Percentiles rank a stretch among this genome's conserved stretches.
Evolutionary conservation across 495 filamentous ascomycete genomes (phyloP).

Genomic region (Trichocladium uniseriatum): DNA sequence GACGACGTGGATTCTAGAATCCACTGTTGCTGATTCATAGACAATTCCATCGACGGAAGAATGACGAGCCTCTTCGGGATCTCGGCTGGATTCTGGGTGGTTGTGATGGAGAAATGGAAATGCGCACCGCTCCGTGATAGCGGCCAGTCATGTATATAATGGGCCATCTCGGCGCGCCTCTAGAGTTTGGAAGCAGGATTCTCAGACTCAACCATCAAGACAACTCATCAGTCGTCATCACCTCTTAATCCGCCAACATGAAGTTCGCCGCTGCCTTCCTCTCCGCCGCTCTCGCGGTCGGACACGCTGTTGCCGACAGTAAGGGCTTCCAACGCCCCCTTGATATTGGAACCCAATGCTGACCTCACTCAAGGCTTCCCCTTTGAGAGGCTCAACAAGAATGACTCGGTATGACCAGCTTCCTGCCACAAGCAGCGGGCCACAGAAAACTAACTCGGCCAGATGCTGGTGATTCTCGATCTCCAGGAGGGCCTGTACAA

Average conservation of each 20-base stretch:
- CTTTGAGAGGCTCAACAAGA: slow-evolving; percentile 20
- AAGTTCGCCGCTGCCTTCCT: slow-evolving; percentile 10
- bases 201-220: not conserved
- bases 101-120: too few species aligned
- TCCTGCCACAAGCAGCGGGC: not conserved
- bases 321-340: not conserved
- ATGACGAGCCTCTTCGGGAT: too few species aligned
- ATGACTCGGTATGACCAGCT: slow-evolving; percentile 14
- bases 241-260: slow-evolving; percentile 4
- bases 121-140: too few species aligned
- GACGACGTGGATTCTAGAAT: too few species aligned
- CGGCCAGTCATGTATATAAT: too few species aligned
- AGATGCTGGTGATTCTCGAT: slow-evolving; percentile 60
- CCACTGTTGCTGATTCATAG: too few species aligned
- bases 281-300: slow-evolving; percentile 13
- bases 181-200: not conserved
- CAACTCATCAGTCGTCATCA: not conserved
- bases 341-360: not conserved
- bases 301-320: slow-evolving; percentile 15
- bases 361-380: slow-evolving; percentile 1
- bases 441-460: not conserved
- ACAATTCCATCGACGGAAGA: too few species aligned
- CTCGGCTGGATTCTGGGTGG: too few species aligned
- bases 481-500: slow-evolving; percentile 61
- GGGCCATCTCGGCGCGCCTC: too few species aligned